Base-by-base conservation (phyloP, 1,284 basidiomycete genomes). In the Ganoderma boninense region DNA sequence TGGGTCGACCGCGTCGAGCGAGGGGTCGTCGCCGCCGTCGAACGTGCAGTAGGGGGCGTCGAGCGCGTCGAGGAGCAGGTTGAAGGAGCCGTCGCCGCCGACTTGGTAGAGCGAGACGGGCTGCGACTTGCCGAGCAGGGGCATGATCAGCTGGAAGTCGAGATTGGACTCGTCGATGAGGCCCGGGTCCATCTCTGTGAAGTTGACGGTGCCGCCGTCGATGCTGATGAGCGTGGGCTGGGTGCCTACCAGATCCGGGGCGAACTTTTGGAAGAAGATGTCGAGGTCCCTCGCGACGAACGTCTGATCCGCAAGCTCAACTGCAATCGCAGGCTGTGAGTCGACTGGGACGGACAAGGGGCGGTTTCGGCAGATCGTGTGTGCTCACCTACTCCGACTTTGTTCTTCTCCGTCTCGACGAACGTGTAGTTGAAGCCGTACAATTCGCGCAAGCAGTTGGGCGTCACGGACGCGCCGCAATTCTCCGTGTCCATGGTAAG, bases 21-120 rank as follows among this genome's bases (percentile, higher is more conserved):
- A 76, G 14, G 85, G 84, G 75, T 90, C 87, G 52, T 92, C 90
- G 1, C 90, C 89, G 14, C 89, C 89, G 65, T 89, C 84, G 67
- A 87, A 90, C 0, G 84, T 85, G 74, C 91, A 92, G 80, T 86
- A 92, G 1, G 82, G 79, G 2, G 77, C 81, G 70, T 87, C 88
- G n/a, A 86, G 74, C 7, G 83, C 83, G 73, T 87, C 86, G 16
- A 87, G 80, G 70, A 82, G 81, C 74, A 83, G 84, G 75, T 85
- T 80, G 73, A 86, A 84, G 5, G 82, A 56, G 84, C 86, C 84
- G 71, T 69, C 26, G 11, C 32, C 43, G 56, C 59, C 54, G 35
- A 70, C 67, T n/a, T 72, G 69, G 62, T 68, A 69, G 8, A 72
- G 61, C 18, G n/a, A 52, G 87, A 65, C 88, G 84, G 42, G 82